Percentiles rank a stretch among this genome's conserved stretches.
phyloP scores from a whole-genome alignment of 495 filamentous ascomycete genomes.

The Talaromyces wortmannii region DNA sequence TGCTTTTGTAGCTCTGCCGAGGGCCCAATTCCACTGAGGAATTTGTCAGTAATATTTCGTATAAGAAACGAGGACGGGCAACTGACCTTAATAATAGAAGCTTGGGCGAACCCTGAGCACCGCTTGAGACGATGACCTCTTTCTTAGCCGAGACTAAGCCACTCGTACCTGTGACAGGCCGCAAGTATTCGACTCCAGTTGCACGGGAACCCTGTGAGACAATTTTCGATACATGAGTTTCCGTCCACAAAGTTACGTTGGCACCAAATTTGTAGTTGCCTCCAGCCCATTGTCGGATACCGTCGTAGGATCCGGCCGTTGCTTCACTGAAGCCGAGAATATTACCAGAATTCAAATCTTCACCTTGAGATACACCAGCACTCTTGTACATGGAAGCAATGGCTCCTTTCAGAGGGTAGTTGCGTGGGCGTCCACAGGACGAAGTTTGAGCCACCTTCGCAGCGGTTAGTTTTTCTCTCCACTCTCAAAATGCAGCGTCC shows the following conservation, averaged over 20 bases:
- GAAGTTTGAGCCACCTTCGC: not conserved
- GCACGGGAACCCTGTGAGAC: conserved; percentile 7
- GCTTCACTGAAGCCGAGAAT: conserved; percentile 18
- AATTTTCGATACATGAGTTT: conserved; percentile 11
- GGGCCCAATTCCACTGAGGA: conserved; percentile 30
- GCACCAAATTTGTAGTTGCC: not conserved
- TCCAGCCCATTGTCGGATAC: conserved; percentile 16
- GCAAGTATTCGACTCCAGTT: not conserved
- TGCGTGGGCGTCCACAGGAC: conserved; percentile 18
- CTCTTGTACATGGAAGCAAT: conserved; percentile 12
- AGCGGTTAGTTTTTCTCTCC: not conserved
- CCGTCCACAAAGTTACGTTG: conserved; percentile 13
- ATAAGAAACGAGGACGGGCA: not conserved
- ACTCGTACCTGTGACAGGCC: conserved; percentile 19
- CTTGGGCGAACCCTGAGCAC: conserved; percentile 24
- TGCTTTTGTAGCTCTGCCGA: conserved; percentile 14
- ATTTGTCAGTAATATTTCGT: not conserved
- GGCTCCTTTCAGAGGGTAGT: conserved; percentile 18
- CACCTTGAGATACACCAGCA: conserved; percentile 15
- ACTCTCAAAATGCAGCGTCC: not conserved
- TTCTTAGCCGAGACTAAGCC: conserved; percentile 15
- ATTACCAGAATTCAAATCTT: conserved; percentile 19
- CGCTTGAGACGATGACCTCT: conserved; percentile 32
- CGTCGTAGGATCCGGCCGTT: conserved; percentile 18
- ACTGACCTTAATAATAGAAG: conserved; percentile 22